Evolutionary conservation across 495 filamentous ascomycete genomes (phyloP).

Genomic region (Aspergillus sclerotiicarbonarius): DNA sequence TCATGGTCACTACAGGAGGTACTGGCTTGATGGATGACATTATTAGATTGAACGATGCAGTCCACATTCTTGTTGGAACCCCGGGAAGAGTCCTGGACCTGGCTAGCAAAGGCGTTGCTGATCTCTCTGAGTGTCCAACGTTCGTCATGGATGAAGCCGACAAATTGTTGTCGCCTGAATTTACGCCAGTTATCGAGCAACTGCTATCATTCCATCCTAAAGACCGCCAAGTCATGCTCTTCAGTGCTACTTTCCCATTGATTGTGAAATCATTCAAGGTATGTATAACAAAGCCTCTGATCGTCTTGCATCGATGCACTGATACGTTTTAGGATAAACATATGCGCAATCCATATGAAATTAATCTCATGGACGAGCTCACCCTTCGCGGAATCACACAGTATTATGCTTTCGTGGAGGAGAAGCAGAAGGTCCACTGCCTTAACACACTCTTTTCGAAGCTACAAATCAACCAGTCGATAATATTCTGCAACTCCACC

Average conservation of each 20-base stretch:
- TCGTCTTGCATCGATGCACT: conserved; percentile 3
- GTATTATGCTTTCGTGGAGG: conserved; percentile 98
- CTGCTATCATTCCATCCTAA: conserved; percentile 90
- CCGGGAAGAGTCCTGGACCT: conserved; percentile 93
- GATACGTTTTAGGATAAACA: conserved; percentile 69
- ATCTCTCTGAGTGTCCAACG: conserved; percentile 92
- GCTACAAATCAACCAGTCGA: conserved; percentile 99
- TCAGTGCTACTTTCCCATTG: conserved; percentile 94
- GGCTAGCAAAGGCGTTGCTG: conserved; percentile 90
- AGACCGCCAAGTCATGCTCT: conserved; percentile 97
- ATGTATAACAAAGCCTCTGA: conserved; percentile 9
- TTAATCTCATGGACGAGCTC: conserved; percentile 99
- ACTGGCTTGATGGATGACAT: conserved; percentile 95
- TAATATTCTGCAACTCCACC: conserved; percentile 99
- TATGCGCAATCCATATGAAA: conserved; percentile 93
- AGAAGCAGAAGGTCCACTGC: conserved; percentile 99
- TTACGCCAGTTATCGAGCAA: conserved; percentile 96
- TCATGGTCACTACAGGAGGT: conserved; percentile 98
- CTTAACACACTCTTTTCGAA: conserved; percentile 98
- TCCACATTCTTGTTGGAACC: conserved; percentile 97
- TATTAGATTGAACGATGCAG: conserved; percentile 85
- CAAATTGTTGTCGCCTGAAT: conserved; percentile 93
- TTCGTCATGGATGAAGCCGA: conserved; percentile 99
- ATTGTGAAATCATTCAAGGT: conserved; percentile 95
- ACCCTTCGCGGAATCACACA: conserved; percentile 97